phyloP scores from a whole-genome alignment of 441 rosid species.

The Mallotus japonicus region DNA sequence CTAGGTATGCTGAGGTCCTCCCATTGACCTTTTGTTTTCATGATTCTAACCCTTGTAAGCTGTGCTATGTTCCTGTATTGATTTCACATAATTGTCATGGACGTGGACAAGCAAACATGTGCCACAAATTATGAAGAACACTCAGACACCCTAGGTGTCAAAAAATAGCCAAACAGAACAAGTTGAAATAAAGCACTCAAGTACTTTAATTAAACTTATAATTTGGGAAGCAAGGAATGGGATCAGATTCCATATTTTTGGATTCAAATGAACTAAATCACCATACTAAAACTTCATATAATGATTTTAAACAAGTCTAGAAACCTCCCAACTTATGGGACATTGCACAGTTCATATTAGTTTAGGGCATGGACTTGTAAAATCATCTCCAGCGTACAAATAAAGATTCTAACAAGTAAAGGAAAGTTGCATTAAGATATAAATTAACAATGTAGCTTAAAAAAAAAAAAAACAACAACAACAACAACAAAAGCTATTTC shows the following conservation, averaged over 20 bases:
- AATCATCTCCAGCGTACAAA: not conserved
- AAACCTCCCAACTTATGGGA: not conserved
- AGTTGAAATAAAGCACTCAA: not conserved
- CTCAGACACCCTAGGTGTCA: conserved; percentile 7
- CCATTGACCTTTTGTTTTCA: conserved; percentile 67
- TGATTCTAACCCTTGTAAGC: conserved; percentile 67
- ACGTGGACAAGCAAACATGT: not conserved
- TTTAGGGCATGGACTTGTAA: not conserved
- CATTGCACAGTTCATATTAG: not conserved
- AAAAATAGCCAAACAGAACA: not conserved
- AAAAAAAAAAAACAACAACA: not conserved
- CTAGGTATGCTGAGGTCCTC: conserved; percentile 68
- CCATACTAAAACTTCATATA: not conserved
- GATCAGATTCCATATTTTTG: not conserved
- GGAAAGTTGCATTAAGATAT: not conserved
- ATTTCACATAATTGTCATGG: conserved; percentile 11
- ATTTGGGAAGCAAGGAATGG: not conserved
- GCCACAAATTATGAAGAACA: conserved; percentile 5
- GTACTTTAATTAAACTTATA: not conserved
- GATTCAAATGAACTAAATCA: not conserved
- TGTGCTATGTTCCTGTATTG: conserved; percentile 76
- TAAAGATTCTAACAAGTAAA: not conserved
- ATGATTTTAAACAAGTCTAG: not conserved
- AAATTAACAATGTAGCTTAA: not conserved
- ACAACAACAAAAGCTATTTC: not conserved